Conservation (phyloP, 208 protist genomes). For the Histomonas meleagridis region DNA sequence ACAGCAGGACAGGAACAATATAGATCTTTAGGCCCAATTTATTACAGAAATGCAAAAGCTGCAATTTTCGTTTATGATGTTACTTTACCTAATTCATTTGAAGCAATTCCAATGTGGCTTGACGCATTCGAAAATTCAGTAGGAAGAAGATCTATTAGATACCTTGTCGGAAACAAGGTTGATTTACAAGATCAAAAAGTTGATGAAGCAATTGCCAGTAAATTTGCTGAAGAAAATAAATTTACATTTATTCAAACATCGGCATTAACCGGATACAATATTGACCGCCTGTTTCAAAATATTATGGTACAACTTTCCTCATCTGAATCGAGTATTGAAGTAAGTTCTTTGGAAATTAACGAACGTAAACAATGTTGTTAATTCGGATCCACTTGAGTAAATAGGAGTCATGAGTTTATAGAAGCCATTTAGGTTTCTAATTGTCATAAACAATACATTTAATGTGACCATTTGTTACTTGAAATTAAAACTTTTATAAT, state of each 20-base stretch:
- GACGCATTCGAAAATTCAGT: background rate
- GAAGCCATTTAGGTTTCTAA: too few relatives aligned
- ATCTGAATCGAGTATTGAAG: too few relatives aligned
- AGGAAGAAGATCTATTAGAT: background rate
- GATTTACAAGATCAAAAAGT: background rate
- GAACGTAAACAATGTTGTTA: too few relatives aligned
- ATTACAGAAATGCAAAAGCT: background rate
- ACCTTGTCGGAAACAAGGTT: background rate
- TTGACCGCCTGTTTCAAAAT: background rate
- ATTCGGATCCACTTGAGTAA: too few relatives aligned
- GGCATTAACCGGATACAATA: background rate
- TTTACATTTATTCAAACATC: background rate
- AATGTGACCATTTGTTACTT: too few relatives aligned
- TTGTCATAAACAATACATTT: too few relatives aligned
- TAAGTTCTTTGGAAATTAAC: too few relatives aligned
- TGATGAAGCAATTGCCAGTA: background rate
- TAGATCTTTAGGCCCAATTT: background rate
- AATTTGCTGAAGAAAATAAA: background rate
- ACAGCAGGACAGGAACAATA: conserved; percentile 6
- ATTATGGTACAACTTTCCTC: too few relatives aligned
- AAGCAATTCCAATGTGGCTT: background rate
- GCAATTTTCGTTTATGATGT: conserved; percentile 30
- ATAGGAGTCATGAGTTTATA: too few relatives aligned
- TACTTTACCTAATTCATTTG: background rate
- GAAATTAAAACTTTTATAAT: too few relatives aligned